Conservation (phyloP, 345 rosid species). For the Euphorbia pulcherrima region DNA sequence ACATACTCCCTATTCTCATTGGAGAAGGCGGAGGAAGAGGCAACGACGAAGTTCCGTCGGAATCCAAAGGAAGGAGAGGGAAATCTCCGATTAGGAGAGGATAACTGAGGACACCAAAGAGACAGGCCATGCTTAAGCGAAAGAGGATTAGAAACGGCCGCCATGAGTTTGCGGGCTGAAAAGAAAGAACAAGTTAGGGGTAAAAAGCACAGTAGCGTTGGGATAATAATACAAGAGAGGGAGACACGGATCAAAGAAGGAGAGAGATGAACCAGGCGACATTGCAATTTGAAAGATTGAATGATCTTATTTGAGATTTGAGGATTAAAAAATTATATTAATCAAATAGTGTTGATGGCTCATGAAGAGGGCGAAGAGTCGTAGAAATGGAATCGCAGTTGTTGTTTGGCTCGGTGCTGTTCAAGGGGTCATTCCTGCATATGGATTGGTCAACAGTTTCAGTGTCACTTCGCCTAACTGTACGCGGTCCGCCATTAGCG, state of each 20-base stretch:
- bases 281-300: neutral
- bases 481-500: too few relatives aligned
- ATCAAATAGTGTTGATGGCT: too few relatives aligned
- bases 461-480: too few relatives aligned
- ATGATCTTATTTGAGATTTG: too few relatives aligned
- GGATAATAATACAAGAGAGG: neutral
- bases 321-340: too few relatives aligned
- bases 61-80: constrained; percentile 38
- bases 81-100: constrained; percentile 42
- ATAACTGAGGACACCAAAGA: constrained; percentile 47
- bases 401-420: too few relatives aligned
- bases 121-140: constrained; percentile 57
- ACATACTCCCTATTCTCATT: constrained; percentile 56
- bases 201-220: neutral
- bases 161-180: constrained; percentile 58
- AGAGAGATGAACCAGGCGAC: constrained; percentile 4
- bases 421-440: too few relatives aligned
- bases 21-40: constrained; percentile 58
- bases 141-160: constrained; percentile 43
- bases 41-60: constrained; percentile 49
- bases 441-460: too few relatives aligned
- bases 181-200: neutral
- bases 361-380: too few relatives aligned
- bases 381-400: too few relatives aligned
- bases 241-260: neutral